These are phyloP conservation scores for Suhomyces kilbournensis DNA, from an alignment of 805 yeast species.

Conservation along the genomic window DNA sequence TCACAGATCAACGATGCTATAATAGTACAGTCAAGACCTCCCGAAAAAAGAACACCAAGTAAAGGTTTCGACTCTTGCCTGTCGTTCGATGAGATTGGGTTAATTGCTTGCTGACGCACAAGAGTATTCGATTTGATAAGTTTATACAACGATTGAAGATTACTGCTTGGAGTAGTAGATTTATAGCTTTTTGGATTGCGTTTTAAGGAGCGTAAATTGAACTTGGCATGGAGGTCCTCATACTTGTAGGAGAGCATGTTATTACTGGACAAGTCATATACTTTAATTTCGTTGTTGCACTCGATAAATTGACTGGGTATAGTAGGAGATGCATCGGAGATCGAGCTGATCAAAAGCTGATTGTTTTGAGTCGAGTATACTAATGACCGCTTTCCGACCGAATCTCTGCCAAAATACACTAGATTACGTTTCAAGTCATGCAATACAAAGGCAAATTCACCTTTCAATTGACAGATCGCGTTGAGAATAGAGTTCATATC, in stretches of 20 bases:
- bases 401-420: conserved; percentile 80
- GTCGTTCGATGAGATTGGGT: conserved; percentile 37
- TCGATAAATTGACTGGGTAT: conserved; percentile 38
- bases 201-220: background rate
- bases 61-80: conserved; percentile 14
- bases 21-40: conserved; percentile 92
- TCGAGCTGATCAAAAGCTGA: conserved; percentile 42
- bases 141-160: conserved; percentile 13
- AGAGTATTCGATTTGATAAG: conserved; percentile 39
- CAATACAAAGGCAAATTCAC: conserved; percentile 78
- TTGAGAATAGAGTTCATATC: conserved; percentile 33
- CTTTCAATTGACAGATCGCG: conserved; percentile 50
- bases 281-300: conserved; percentile 52
- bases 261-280: conserved; percentile 28
- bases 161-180: background rate
- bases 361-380: conserved; percentile 36
- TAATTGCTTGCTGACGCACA: conserved; percentile 57
- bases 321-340: conserved; percentile 14
- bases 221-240: background rate
- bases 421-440: conserved; percentile 38
- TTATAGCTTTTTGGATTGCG: background rate
- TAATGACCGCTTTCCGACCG: conserved; percentile 77
- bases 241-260: conserved; percentile 1
- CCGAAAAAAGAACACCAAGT: conserved; percentile 77
- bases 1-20: conserved; percentile 53